A percentile compares a stretch with the other conserved stretches of the same genome.
Conservation (phyloP, 768 basidiomycete genomes). For the Lactarius hengduanensis region DNA sequence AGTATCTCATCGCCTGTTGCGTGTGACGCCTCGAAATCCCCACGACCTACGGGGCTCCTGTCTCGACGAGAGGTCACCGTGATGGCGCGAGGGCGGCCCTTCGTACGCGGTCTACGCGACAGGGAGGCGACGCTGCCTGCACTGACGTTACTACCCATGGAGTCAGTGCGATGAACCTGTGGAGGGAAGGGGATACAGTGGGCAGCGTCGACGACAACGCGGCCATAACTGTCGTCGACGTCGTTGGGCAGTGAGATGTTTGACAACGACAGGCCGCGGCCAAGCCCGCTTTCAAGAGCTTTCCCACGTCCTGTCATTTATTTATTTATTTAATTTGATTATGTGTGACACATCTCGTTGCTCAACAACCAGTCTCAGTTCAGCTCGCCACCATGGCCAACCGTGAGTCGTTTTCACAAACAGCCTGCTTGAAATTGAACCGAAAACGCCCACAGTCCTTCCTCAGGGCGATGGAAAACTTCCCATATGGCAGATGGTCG, state of each 20-base stretch:
- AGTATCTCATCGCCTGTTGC: conserved; percentile 24
- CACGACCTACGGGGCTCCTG: conserved; percentile 31
- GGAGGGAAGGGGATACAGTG: conserved; percentile 25
- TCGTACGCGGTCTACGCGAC: conserved; percentile 36
- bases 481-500: conserved; percentile 85
- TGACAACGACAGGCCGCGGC: conserved; percentile 17
- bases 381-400: conserved; percentile 1
- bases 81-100: conserved; percentile 31
- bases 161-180: conserved; percentile 34
- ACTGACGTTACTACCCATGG: conserved; percentile 33
- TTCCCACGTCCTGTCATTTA: conserved; percentile 18
- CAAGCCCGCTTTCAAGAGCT: conserved; percentile 8
- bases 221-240: conserved; percentile 35
- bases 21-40: conserved; percentile 21
- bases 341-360: not conserved
- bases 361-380: not conserved
- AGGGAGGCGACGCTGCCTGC: conserved; percentile 32
- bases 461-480: conserved; percentile 69
- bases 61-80: conserved; percentile 32
- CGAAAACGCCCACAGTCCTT: conserved; percentile 44
- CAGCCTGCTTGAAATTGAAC: not conserved
- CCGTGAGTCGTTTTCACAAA: not conserved
- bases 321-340: not conserved
- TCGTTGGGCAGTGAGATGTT: conserved; percentile 25
- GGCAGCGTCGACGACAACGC: conserved; percentile 34